phyloP scores from a whole-genome alignment of 2,329 filamentous ascomycete species.

The Sphaerulina vaccinii region DNA sequence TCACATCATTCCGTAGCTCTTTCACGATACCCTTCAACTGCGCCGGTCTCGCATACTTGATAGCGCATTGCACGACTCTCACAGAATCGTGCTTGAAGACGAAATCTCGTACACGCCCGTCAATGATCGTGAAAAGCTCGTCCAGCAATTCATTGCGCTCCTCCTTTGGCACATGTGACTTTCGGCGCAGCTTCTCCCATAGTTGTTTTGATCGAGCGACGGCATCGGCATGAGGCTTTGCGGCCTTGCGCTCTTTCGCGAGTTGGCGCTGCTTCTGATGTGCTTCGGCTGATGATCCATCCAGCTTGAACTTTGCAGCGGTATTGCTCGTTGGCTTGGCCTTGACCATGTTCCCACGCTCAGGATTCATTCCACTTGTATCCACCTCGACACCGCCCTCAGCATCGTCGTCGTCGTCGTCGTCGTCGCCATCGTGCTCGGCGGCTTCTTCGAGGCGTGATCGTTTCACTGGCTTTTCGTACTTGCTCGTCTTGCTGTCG shows the following conservation, averaged over 20 bases:
- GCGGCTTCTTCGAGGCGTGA: slow-evolving; percentile 33
- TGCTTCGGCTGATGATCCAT: slow-evolving; percentile 75
- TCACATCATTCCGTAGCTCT: slow-evolving; percentile 83
- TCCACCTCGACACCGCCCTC: slow-evolving; percentile 20
- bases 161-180: slow-evolving; percentile 87
- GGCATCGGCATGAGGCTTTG: slow-evolving; percentile 88
- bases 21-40: slow-evolving; percentile 83
- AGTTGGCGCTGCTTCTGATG: slow-evolving; percentile 91
- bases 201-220: slow-evolving; percentile 90
- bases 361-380: slow-evolving; percentile 16
- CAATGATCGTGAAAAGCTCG: slow-evolving; percentile 89
- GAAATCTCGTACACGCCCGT: slow-evolving; percentile 87
- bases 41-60: slow-evolving; percentile 87
- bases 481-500: slow-evolving; percentile 22
- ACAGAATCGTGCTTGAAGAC: slow-evolving; percentile 98
- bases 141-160: slow-evolving; percentile 83
- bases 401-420: background rate
- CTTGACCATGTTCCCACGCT: slow-evolving; percentile 15
- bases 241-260: slow-evolving; percentile 81
- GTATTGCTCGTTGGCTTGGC: slow-evolving; percentile 15
- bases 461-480: slow-evolving; percentile 30
- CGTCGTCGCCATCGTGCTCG: slow-evolving; percentile 27
- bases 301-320: slow-evolving; percentile 36
- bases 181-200: slow-evolving; percentile 89
- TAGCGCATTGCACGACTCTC: slow-evolving; percentile 91